phyloP scores from a whole-genome alignment of 2,329 filamentous ascomycete species.

The Ceratocystis lukuohia region DNA sequence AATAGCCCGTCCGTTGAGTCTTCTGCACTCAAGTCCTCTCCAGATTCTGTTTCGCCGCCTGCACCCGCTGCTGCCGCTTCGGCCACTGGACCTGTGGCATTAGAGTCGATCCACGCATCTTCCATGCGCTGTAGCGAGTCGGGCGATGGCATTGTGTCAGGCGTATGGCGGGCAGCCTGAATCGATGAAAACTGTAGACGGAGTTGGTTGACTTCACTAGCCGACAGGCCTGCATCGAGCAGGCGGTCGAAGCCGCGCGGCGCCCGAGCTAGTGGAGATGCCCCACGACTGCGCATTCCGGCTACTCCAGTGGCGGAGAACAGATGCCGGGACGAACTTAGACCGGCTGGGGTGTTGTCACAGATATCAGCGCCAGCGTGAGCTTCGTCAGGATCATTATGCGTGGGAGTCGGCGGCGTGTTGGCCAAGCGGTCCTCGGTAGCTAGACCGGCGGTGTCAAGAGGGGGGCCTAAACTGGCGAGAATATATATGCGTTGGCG shows the following conservation, averaged over 20 bases:
- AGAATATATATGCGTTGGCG: slow-evolving; percentile 14
- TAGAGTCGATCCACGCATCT: slow-evolving; percentile 79
- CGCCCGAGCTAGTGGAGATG: not conserved
- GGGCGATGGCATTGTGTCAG: slow-evolving; percentile 75
- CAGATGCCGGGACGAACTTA: not conserved
- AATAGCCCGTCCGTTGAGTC: slow-evolving; percentile 72
- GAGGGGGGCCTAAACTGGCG: slow-evolving; percentile 25
- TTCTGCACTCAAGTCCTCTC: slow-evolving; percentile 27
- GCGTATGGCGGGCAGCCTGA: slow-evolving; percentile 67
- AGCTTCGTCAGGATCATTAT: not conserved
- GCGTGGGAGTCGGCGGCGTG: slow-evolving; percentile 21
- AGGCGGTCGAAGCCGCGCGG: slow-evolving; percentile 76
- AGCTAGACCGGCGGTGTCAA: slow-evolving; percentile 55
- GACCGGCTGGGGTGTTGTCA: not conserved
- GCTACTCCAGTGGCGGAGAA: not conserved
- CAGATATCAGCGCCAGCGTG: not conserved
- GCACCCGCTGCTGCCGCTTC: slow-evolving; percentile 22
- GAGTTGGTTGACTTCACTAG: slow-evolving; percentile 69
- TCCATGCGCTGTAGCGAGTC: slow-evolving; percentile 65
- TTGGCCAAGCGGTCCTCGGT: slow-evolving; percentile 44
- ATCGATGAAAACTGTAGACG: slow-evolving; percentile 81
- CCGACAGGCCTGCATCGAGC: slow-evolving; percentile 64
- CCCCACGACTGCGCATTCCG: slow-evolving; percentile 20
- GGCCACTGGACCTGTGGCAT: slow-evolving; percentile 31
- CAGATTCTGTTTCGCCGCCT: slow-evolving; percentile 21